These are phyloP conservation scores for Earliella scabrosa DNA, from an alignment of 1,284 basidiomycete species.

Conservation along the genomic window DNA sequence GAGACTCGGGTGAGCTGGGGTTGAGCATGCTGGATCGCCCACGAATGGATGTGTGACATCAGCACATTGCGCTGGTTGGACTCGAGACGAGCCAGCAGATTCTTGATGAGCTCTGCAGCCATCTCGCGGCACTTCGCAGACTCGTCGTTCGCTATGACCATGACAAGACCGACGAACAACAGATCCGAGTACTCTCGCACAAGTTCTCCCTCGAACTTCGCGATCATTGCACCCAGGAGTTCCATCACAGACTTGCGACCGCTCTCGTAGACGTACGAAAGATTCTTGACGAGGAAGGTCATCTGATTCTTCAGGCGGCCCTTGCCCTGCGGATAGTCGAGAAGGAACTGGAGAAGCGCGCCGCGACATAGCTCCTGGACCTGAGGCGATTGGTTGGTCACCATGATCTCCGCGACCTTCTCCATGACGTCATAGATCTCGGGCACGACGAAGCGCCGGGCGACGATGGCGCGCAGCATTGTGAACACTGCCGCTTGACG, in stretches of 20 bases:
- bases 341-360: constrained; percentile 91
- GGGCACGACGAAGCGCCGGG: constrained; percentile 90
- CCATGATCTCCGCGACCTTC: constrained; percentile 91
- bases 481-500: constrained; percentile 89
- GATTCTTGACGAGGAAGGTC: constrained; percentile 92
- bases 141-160: constrained; percentile 94
- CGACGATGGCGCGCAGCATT: constrained; percentile 90
- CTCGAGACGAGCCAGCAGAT: constrained; percentile 72
- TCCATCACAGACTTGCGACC: constrained; percentile 94
- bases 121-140: constrained; percentile 88
- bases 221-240: constrained; percentile 80
- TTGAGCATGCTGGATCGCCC: constrained; percentile 74
- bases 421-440: constrained; percentile 99
- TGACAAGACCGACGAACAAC: constrained; percentile 90
- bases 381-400: constrained; percentile 90
- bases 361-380: constrained; percentile 93
- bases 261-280: constrained; percentile 90
- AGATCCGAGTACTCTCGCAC: constrained; percentile 87
- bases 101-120: constrained; percentile 84
- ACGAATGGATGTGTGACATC: constrained; percentile 77
- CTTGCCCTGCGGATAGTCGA: constrained; percentile 98
- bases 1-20: constrained; percentile 72
- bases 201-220: constrained; percentile 84
- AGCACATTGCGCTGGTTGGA: constrained; percentile 63
- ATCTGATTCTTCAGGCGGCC: constrained; percentile 88